Conservation (phyloP, 225 moss, liverwort and hornwort species). For the Polytrichum commune region DNA sequence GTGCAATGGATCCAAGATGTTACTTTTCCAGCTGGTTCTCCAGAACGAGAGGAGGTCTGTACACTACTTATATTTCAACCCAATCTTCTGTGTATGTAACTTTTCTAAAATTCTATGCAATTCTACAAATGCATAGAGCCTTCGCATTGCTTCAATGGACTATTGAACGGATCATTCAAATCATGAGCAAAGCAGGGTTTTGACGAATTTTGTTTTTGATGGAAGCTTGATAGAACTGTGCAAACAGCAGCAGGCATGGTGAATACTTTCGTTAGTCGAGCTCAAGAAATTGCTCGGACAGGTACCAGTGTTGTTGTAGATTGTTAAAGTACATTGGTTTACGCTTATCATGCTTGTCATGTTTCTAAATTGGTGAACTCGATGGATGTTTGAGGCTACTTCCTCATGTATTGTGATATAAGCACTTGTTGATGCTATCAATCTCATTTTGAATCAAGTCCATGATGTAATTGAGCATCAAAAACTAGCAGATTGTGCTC, state of each 20-base stretch:
- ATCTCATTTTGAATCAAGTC: too few species aligned
- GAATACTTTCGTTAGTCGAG: conserved; percentile 41
- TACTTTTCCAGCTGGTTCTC: conserved; percentile 49
- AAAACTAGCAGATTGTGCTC: too few species aligned
- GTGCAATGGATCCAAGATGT: conserved; percentile 84
- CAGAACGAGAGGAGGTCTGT: conserved; percentile 64
- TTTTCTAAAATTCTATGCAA: background rate
- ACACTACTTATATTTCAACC: background rate
- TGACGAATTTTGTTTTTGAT: background rate
- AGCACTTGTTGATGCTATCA: too few species aligned
- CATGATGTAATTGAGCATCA: too few species aligned
- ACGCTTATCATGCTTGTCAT: too few species aligned
- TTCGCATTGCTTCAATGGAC: background rate
- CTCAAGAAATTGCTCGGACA: conserved; percentile 44
- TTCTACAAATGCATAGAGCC: background rate
- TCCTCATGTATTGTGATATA: too few species aligned
- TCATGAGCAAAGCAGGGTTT: background rate
- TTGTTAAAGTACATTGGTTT: background rate
- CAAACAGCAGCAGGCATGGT: conserved; percentile 42
- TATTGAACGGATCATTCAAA: background rate
- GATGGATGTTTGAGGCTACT: too few species aligned
- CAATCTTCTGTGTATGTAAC: background rate
- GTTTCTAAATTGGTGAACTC: too few species aligned
- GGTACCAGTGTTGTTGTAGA: conserved; percentile 11
- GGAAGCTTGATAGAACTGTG: conserved; percentile 34